Evolutionary conservation across 371 early-diverging fungal species (phyloP).

Genomic region (Circinella umbellata): DNA sequence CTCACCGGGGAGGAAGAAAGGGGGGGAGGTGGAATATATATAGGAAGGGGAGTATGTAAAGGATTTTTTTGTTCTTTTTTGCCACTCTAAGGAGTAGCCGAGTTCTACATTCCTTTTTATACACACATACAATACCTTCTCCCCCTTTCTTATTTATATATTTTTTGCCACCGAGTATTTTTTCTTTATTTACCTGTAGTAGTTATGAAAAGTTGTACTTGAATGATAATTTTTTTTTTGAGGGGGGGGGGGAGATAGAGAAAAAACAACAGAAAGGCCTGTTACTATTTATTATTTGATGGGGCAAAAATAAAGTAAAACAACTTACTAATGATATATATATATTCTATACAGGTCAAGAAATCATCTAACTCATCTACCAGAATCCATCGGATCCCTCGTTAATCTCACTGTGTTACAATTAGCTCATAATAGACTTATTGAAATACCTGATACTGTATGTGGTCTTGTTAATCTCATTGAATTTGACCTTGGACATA

Average conservation of each 20-base stretch:
- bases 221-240: too few relatives aligned
- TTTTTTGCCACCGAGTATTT: too few relatives aligned
- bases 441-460: constrained; percentile 69
- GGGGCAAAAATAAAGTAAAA: constrained; percentile 8
- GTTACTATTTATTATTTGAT: not conserved
- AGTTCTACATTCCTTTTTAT: not conserved
- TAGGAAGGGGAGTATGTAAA: not conserved
- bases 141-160: too few relatives aligned
- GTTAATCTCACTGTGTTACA: constrained; percentile 56
- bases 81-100: constrained; percentile 1
- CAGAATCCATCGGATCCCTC: constrained; percentile 66
- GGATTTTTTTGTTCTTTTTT: constrained; percentile 1
- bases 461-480: constrained; percentile 67
- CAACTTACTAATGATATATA: too few relatives aligned
- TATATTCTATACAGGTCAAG: constrained; percentile 16
- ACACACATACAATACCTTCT: too few relatives aligned
- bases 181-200: too few relatives aligned
- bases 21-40: constrained; percentile 1
- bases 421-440: constrained; percentile 29
- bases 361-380: constrained; percentile 31
- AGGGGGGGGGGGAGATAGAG: too few relatives aligned
- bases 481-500: constrained; percentile 70
- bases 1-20: not conserved
- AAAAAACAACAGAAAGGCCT: too few relatives aligned
- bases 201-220: too few relatives aligned